Base-by-base conservation (phyloP, 805 yeast genomes). In the Nakazawaea molendinolei region DNA sequence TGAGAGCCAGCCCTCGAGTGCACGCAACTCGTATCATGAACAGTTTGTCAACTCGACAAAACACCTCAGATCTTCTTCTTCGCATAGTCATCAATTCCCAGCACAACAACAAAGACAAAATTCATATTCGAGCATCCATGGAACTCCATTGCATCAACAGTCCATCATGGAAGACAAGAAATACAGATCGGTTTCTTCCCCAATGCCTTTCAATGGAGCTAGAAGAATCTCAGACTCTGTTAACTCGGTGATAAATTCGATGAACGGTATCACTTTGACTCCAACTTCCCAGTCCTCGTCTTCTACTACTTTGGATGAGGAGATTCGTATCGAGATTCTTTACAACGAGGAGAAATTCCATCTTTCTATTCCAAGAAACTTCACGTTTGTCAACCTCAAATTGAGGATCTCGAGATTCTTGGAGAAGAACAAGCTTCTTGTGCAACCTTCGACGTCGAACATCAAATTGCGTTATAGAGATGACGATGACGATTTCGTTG, bases 401-500 rank as follows among this genome's bases (percentile, higher is more conserved):
- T 71, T 64, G 29, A 74, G 76, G 41, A 73, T 86, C 24, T 75
- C 72, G 42, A 67, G 67, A 33, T 77, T 78, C 50, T 53, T 78
- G 31, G 62, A 67, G 30, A 69, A 72, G 34, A 66, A 76, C 37
- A 82, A 79, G 32, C 13, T 17, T 67, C 56, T 10, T 45, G 39
- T 43, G 50, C n/a, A 54, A 55, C 31, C 34, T 23, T 31, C 32
- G 36, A 65, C 59, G 16, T 8, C n/a, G 4, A 31, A 23, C 12
- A 59, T 72, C 26, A 71, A 81, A 49, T 67, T 92, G 42, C 79
- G 79, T 56, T 90, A 86, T 54, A 77, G 76, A 53, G 98, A 92
- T 57, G 98, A 92, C 58, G 98, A 92, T 54, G 96, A 95, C 13
- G 98, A 92, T 55, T 81, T 74, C 53, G 94, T 92, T 28, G 77